Percentiles rank a stretch among this genome's conserved stretches.
These are phyloP conservation scores for Dryas integrifolia DNA, from an alignment of 331 rosid genomes.

Conservation along the genomic window DNA sequence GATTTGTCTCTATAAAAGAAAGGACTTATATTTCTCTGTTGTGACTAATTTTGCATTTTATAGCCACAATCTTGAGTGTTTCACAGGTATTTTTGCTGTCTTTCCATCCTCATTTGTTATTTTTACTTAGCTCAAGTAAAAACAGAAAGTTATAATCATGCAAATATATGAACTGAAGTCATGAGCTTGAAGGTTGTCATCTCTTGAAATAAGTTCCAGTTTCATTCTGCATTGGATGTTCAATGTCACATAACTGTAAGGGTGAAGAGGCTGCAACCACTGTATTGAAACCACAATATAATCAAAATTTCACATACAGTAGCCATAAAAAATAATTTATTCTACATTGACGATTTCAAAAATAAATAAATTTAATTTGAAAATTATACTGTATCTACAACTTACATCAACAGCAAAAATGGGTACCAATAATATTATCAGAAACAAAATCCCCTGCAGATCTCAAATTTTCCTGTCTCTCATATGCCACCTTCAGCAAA, in stretches of 20 bases:
- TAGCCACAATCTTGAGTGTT: constrained; percentile 11
- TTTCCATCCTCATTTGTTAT: not conserved
- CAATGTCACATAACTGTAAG: too few species aligned
- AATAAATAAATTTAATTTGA: not conserved
- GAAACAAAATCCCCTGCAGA: not conserved
- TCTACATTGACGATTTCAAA: not conserved
- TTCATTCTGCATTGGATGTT: not conserved
- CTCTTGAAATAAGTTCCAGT: not conserved
- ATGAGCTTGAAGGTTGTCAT: not conserved
- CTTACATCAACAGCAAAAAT: constrained; percentile 1
- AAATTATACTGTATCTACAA: constrained; percentile 1
- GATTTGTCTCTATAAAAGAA: constrained; percentile 19
- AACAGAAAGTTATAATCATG: not conserved
- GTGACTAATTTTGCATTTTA: constrained; percentile 19
- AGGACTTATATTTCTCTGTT: constrained; percentile 11
- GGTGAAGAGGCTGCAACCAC: not conserved
- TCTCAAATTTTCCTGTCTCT: constrained; percentile 25
- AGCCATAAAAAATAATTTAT: not conserved
- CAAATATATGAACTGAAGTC: not conserved
- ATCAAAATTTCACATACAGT: not conserved
- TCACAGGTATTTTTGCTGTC: not conserved
- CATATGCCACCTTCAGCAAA: constrained; percentile 7
- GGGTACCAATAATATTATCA: not conserved
- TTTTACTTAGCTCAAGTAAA: too few species aligned
- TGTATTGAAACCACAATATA: not conserved